phyloP scores from a whole-genome alignment of 371 early-diverging fungal species.

The Haplosporangium sp. region DNA sequence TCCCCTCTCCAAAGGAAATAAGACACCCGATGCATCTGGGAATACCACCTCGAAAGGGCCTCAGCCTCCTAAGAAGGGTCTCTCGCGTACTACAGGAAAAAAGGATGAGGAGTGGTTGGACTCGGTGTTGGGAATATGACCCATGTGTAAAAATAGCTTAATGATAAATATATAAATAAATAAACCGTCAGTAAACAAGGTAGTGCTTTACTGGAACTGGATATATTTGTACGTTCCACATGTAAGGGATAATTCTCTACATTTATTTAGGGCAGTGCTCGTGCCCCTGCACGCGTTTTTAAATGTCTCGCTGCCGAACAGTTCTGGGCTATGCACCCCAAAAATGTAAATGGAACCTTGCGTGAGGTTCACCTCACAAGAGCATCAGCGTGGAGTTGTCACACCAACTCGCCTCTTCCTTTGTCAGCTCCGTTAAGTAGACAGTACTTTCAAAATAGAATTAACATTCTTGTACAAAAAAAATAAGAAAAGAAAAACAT shows the following conservation, averaged over 20 bases:
- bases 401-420: conserved; percentile 2
- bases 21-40: neutral
- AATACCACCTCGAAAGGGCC: conserved; percentile 13
- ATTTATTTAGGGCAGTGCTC: neutral
- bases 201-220: no score
- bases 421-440: neutral
- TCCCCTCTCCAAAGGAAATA: conserved; percentile 20
- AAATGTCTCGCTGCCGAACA: neutral
- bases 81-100: conserved; percentile 14
- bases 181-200: no score
- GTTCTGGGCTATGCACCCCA: neutral
- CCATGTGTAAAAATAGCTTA: neutral
- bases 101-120: conserved; percentile 51
- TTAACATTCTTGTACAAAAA: neutral
- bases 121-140: conserved; percentile 38
- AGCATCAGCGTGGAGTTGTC: neutral
- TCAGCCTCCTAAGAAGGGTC: conserved; percentile 25
- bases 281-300: neutral
- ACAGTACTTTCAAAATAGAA: neutral
- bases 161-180: no score
- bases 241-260: no score
- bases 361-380: no score
- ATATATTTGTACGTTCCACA: no score
- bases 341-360: neutral
- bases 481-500: neutral